Evolutionary conservation across 2,329 filamentous ascomycete species (phyloP), one percentile per base, ranked within the genome.

Genomic region (Pleomassaria siparia): DNA sequence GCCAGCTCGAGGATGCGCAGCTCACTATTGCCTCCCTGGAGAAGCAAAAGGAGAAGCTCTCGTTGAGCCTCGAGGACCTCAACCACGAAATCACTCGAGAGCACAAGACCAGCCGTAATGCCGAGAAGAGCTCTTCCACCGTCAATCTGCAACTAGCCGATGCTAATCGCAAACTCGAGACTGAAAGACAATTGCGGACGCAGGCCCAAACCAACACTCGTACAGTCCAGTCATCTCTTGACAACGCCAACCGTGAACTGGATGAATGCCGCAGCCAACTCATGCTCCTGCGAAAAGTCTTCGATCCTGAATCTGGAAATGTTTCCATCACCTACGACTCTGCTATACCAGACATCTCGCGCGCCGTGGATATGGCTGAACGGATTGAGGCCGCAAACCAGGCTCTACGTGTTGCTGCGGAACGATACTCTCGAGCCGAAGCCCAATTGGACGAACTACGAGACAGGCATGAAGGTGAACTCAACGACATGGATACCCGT

Each of bases 31-130:
- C 88, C 0, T 88, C 89, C 1, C 74, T 96, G 7, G 91, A 96
- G 69, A 97, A 97, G 76, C 90, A 94, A 69, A 88, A 94, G 43
- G 92, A 97, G 72, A 96, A 96, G 72, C 78, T 97, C 22, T 83
- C 91, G 43, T 80, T 97, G 33, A 91, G 82, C 61, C 73, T 97
- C 8, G 92, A 99, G 67, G 92, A 99, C 67, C 77, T 96, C 28
- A 95, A 90, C 58, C 92, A 97, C 60, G 91, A 97, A 70, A 81
- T 96, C 44, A 88, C 88, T 41, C 82, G 91, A 24, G 92, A 96
- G 72, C 89, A 91, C 64, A 95, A 96, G 74, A 84, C 85, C 16
- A 94, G 86, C 63, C 85, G 92, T 50, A 94, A 88, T 66, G 92
- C 91, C 3, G 92, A 97, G 72, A 95, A 96, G 69, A 82, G 85